These are phyloP conservation scores for Sclerotinia glacialis DNA, from an alignment of 2,329 filamentous ascomycete genomes.

Conservation along the genomic window DNA sequence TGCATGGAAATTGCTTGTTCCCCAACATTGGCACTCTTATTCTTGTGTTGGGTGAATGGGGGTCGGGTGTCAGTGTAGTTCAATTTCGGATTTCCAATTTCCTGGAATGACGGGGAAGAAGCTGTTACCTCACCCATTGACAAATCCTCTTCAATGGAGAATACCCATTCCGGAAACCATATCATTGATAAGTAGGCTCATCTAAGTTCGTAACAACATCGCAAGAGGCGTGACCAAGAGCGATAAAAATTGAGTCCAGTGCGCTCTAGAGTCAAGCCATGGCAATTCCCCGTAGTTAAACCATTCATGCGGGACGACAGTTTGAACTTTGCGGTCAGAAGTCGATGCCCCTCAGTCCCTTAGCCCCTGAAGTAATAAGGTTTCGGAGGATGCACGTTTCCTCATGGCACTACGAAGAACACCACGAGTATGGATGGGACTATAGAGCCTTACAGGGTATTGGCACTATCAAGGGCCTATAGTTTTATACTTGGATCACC, in stretches of 20 bases:
- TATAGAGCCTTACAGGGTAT: too few relatives aligned
- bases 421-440: too few relatives aligned
- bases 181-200: not conserved
- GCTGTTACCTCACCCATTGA: not conserved
- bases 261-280: not conserved
- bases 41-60: not conserved
- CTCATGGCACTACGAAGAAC: not conserved
- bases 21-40: not conserved
- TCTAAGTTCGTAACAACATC: constrained; percentile 2
- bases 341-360: not conserved
- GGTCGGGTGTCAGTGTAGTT: too few relatives aligned
- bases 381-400: not conserved
- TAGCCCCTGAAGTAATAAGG: not conserved
- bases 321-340: not conserved
- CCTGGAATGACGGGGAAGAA: constrained; percentile 3
- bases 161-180: not conserved
- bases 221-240: not conserved
- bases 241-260: not conserved
- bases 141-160: not conserved
- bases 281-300: not conserved
- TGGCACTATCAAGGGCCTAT: too few relatives aligned
- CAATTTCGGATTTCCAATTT: not conserved
- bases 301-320: not conserved
- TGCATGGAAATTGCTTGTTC: not conserved
- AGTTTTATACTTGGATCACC: too few relatives aligned